Conservation (phyloP, 331 rosid species). For the Rhamnella rubrinervis region DNA sequence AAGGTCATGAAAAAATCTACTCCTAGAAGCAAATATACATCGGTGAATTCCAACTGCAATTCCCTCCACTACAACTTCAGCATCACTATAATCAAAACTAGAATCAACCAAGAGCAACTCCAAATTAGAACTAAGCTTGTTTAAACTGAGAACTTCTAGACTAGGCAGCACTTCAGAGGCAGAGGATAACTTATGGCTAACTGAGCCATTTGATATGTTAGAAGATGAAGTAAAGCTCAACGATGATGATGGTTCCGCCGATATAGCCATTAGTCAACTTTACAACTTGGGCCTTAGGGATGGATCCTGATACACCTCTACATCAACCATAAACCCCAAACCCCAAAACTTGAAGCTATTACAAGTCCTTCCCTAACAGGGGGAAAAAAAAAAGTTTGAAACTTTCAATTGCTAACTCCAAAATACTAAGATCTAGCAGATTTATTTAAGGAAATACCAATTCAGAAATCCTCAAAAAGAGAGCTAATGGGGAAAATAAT, state of each 20-base stretch:
- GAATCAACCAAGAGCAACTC: constrained; percentile 47
- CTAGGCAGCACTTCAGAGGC: constrained; percentile 52
- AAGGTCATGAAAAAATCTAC: constrained; percentile 41
- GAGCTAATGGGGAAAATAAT: not conserved
- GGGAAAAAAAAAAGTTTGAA: too few species aligned
- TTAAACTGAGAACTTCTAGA: constrained; percentile 61
- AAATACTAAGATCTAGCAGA: not conserved
- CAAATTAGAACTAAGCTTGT: constrained; percentile 50
- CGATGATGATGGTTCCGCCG: constrained; percentile 81
- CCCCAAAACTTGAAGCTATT: not conserved
- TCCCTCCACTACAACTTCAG: constrained; percentile 49
- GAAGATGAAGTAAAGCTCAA: constrained; percentile 85
- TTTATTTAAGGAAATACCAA: too few species aligned
- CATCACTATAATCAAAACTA: constrained; percentile 43
- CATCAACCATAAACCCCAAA: constrained; percentile 10
- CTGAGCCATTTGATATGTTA: constrained; percentile 63
- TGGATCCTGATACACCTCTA: constrained; percentile 1
- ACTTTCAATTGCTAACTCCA: not conserved
- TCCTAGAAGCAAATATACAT: constrained; percentile 51
- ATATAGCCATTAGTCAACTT: constrained; percentile 51
- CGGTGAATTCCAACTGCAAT: constrained; percentile 43
- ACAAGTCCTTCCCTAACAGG: not conserved
- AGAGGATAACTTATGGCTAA: constrained; percentile 42
- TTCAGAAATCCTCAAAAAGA: too few species aligned
- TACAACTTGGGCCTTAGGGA: not conserved